Evolutionary conservation across 2,329 filamentous ascomycete genomes (phyloP), one percentile per base, ranked within the genome.

Genomic region (Tolypocladium inflatum): DNA sequence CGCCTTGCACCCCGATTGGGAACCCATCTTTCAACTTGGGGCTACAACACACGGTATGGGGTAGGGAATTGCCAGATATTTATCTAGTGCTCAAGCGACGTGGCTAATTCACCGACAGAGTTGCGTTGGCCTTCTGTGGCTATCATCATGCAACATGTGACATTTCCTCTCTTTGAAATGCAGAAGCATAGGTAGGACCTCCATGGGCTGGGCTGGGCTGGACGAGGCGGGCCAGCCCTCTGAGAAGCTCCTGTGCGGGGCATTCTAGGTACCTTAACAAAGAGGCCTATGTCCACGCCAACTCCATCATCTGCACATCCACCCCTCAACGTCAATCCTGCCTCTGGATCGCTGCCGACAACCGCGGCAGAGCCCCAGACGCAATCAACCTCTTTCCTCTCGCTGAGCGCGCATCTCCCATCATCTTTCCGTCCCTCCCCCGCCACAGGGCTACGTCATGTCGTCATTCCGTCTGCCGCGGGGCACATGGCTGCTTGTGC

Each of bases 401-500:
- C 30, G 26, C 30, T 7, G 9, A 13, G 15, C 19, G 9, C 10
- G 30, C 17, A 13, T 35, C 41, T 42, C 37, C 48, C 37, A 56
- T 56, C 45, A 42, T 42, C 21, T 37, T 26, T 35, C 13, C 33
- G 21, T 39, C 54, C 37, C 39, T 38, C 19, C 41, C 42, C 54
- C 54, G 33, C 54, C n/a, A 30, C 35, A 66, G 61, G 61, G 61
- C 66, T 68, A 65, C 63, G 61, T 62, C 65, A 84, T 84, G 81
- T 72, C 78, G 64, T 75, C 74, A 62, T 71, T 76, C 61, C 69
- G 71, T 59, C 69, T 76, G 62, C 71, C 78, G 68, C 78, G 77
- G 73, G 75, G 76, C 67, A 72, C 71, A 41, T 74, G 79, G 70
- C 73, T 86, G 68, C 74, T 86, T 57, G 71, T 81, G 63, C 61